These are phyloP conservation scores for Rickenella mellea DNA, from an alignment of 768 basidiomycete species.

Conservation along the genomic window DNA sequence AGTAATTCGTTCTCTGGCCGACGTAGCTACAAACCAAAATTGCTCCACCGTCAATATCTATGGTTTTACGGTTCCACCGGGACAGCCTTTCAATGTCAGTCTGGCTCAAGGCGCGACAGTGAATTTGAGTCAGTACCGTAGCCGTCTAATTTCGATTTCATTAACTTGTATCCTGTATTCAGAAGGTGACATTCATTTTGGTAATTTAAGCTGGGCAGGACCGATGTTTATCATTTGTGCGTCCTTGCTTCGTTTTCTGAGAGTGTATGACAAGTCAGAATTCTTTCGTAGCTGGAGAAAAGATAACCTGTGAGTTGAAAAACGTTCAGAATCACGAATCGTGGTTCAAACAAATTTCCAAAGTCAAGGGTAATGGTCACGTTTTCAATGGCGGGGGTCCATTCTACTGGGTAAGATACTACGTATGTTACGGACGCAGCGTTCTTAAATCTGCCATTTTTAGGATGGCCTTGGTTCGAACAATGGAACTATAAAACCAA, in stretches of 20 bases:
- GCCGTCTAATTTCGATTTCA: background rate
- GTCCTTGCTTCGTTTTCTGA: slow-evolving; percentile 4
- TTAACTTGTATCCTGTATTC: too few species aligned
- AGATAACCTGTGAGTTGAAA: slow-evolving; percentile 40
- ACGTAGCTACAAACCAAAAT: slow-evolving; percentile 38
- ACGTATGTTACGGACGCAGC: too few species aligned
- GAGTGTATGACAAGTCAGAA: background rate
- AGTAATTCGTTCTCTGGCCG: slow-evolving; percentile 40
- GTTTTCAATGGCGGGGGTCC: slow-evolving; percentile 32
- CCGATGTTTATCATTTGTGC: slow-evolving; percentile 43
- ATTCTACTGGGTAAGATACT: slow-evolving; percentile 30
- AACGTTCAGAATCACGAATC: too few species aligned
- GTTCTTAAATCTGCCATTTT: background rate
- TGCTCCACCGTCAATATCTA: slow-evolving; percentile 53
- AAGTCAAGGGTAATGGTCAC: slow-evolving; percentile 31
- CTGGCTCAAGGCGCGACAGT: slow-evolving; percentile 43
- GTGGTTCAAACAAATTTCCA: too few species aligned
- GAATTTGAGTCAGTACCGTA: slow-evolving; percentile 37
- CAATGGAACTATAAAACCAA: slow-evolving; percentile 16
- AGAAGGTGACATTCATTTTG: slow-evolving; percentile 54
- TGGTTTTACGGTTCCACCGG: slow-evolving; percentile 46
- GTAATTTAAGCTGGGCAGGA: slow-evolving; percentile 39
- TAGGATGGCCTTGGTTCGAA: slow-evolving; percentile 13
- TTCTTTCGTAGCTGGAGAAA: slow-evolving; percentile 28
- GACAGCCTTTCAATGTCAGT: slow-evolving; percentile 37